A percentile compares a stretch with the other conserved stretches of the same genome.
Evolutionary conservation across 176 grass and related monocot species (phyloP).

Genomic region (sorghum (Sorghum bicolor)): DNA sequence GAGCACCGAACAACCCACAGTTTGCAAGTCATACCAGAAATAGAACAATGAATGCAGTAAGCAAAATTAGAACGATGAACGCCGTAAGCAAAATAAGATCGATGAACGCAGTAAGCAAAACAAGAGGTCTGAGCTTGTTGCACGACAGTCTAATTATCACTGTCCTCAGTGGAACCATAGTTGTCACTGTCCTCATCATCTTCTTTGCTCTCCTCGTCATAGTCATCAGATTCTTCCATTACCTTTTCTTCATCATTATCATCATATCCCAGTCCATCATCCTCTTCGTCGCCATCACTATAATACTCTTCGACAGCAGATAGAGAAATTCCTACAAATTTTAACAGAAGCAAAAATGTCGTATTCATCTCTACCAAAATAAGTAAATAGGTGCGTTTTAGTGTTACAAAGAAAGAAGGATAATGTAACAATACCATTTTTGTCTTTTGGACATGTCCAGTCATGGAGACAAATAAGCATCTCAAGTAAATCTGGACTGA

Average conservation of each 20-base stretch:
- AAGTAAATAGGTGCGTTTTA: neutral
- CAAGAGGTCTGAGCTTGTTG: neutral
- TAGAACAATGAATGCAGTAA: neutral
- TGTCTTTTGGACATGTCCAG: conserved; percentile 31
- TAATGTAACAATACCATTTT: neutral
- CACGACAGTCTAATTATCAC: neutral
- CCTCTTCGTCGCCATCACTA: neutral
- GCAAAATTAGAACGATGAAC: neutral
- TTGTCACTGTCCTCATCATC: neutral
- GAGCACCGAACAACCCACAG: neutral
- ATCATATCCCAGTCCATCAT: conserved; percentile 1
- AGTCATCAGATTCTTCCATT: neutral
- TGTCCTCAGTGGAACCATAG: neutral
- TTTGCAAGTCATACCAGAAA: neutral
- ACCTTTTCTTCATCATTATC: neutral
- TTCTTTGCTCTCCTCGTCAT: neutral
- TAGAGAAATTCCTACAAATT: neutral
- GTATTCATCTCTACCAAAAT: neutral
- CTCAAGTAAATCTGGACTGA: conserved; percentile 18
- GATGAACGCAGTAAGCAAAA: neutral
- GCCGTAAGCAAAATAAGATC: neutral
- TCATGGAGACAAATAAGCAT: conserved; percentile 24
- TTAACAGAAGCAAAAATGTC: neutral
- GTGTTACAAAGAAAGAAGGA: neutral
- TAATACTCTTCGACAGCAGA: neutral